phyloP scores from a whole-genome alignment of 2,329 filamentous ascomycete genomes.

The Ascochyta clinopodiicola region DNA sequence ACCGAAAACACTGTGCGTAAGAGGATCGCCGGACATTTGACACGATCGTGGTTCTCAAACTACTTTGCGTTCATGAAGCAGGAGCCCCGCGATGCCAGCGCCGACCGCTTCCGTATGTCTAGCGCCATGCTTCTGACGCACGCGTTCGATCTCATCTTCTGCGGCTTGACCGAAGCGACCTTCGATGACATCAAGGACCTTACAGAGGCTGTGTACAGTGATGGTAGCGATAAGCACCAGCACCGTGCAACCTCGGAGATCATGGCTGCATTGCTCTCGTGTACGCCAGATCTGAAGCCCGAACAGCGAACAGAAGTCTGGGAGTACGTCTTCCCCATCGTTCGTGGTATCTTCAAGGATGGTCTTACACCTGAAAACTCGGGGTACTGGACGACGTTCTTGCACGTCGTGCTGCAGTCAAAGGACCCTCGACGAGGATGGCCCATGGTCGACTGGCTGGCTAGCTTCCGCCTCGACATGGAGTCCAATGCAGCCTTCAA shows the following conservation, averaged over 20 bases:
- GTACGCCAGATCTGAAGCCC: slow-evolving; percentile 77
- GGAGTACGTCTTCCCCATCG: slow-evolving; percentile 88
- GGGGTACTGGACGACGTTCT: slow-evolving; percentile 91
- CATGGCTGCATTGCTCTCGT: slow-evolving; percentile 80
- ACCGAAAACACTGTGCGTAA: slow-evolving; percentile 75
- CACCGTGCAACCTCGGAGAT: slow-evolving; percentile 96
- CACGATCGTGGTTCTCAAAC: slow-evolving; percentile 82
- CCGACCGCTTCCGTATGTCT: slow-evolving; percentile 88
- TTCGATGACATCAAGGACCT: slow-evolving; percentile 90
- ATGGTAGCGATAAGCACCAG: slow-evolving; percentile 96
- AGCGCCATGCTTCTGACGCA: slow-evolving; percentile 88
- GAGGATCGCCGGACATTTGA: slow-evolving; percentile 81
- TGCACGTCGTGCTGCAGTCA: slow-evolving; percentile 85
- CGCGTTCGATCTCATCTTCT: slow-evolving; percentile 87
- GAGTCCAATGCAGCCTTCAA: slow-evolving; percentile 97
- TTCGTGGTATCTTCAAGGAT: slow-evolving; percentile 86
- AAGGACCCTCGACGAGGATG: slow-evolving; percentile 88
- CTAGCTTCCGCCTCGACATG: slow-evolving; percentile 90
- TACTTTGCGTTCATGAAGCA: slow-evolving; percentile 96
- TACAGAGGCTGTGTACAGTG: slow-evolving; percentile 78
- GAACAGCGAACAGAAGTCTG: slow-evolving; percentile 79
- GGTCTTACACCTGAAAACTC: slow-evolving; percentile 93
- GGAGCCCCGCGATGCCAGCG: slow-evolving; percentile 80
- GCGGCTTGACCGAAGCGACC: slow-evolving; percentile 75
- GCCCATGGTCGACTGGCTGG: slow-evolving; percentile 83